These are phyloP conservation scores for Phellinidium pouzarii DNA, from an alignment of 1,284 basidiomycete genomes.

Conservation along the genomic window DNA sequence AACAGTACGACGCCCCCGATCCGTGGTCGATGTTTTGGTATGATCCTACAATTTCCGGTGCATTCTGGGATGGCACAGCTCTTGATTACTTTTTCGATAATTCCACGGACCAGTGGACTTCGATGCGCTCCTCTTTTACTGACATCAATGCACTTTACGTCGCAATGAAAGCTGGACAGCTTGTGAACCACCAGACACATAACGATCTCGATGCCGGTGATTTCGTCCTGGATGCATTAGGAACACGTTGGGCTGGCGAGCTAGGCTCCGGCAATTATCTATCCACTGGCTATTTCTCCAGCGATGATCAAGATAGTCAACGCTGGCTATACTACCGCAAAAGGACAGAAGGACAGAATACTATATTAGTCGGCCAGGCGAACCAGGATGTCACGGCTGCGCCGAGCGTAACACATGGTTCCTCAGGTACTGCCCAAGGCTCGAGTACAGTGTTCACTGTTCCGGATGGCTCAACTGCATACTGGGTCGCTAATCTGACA, in stretches of 20 bases:
- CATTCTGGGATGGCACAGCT: constrained; percentile 84
- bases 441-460: constrained; percentile 67
- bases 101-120: constrained; percentile 72
- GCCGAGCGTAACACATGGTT: constrained; percentile 53
- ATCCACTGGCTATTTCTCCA: constrained; percentile 64
- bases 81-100: constrained; percentile 82
- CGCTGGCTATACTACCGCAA: constrained; percentile 95
- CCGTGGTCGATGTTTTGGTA: constrained; percentile 99
- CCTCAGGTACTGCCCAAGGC: constrained; percentile 68
- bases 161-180: constrained; percentile 81
- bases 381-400: constrained; percentile 81
- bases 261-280: constrained; percentile 86
- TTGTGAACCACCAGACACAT: constrained; percentile 82
- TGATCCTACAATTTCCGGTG: constrained; percentile 73
- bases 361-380: constrained; percentile 66
- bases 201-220: constrained; percentile 91
- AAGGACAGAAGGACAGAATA: constrained; percentile 96
- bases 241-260: constrained; percentile 94
- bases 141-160: constrained; percentile 79
- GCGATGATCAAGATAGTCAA: constrained; percentile 55
- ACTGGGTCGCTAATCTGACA: constrained; percentile 75
- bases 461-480: constrained; percentile 71
- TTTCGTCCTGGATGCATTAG: constrained; percentile 93
- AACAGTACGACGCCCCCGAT: constrained; percentile 80
- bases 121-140: constrained; percentile 92